Base-by-base conservation (phyloP, 2,329 filamentous ascomycete species). In the Diaporthe aspalathi region DNA sequence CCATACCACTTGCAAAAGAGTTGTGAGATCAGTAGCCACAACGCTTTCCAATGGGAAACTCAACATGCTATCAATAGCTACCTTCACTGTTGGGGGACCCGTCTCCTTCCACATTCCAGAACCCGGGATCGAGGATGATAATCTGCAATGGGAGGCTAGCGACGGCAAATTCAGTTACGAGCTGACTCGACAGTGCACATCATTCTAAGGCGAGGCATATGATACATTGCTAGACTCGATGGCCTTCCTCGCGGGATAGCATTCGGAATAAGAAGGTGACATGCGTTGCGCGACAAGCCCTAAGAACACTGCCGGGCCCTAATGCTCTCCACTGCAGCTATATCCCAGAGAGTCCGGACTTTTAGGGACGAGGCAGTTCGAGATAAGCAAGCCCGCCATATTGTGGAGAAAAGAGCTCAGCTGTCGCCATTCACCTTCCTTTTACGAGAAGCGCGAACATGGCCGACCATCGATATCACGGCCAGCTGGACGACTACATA, bases 221-320 rank as follows among this genome's bases (percentile, higher is more conserved):
- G 22, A 22, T 16, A 32, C 7, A 1, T 32, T 5, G 8, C 5
- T 24, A 32, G 16, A 35, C 16, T n/a, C 49, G 43, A 22, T 11
- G 45, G 29, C 22, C 17, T 2, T 63, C 7, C 60, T 49, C 49
- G 20, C 60, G 20, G 32, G 27, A 38, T 14, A 5, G 6, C 24
- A 49, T 68, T 35, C 47, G 40, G 38, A 68, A 49, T 3, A n/a
- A 52, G 67, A 62, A 69, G 67, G 67, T 69, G 53, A n/a, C 67
- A 60, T 69, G 32, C 45, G 29, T 29, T 43, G 16, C 40, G 67
- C 29, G n/a, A 16, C 45, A 69, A 14, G 45, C 45, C 50, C 53
- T 43, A 49, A 22, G 24, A 27, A 52, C 16, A 69, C 45, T 43
- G 14, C 57, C 53, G 67, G 54, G 43, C 43, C 52, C 54, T 52